Percentiles rank a stretch among this genome's conserved stretches.
Evolutionary conservation across 768 basidiomycete species (phyloP).

Genomic region (Neoboletus brunneissimus): DNA sequence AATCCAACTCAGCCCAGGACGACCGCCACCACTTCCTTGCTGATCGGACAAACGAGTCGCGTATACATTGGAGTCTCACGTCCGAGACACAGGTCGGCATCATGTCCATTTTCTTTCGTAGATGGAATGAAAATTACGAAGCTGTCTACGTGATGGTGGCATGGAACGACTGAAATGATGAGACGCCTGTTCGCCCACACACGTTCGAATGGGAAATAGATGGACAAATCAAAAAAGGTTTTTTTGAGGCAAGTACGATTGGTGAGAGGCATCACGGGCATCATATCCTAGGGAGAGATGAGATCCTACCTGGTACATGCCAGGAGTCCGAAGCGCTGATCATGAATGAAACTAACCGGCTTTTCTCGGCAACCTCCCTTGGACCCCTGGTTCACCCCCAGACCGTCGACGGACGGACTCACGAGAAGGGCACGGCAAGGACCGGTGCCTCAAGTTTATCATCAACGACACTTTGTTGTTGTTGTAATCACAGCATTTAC

Average conservation of each 20-base stretch:
- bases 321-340: constrained; percentile 19
- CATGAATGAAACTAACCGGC: constrained; percentile 14
- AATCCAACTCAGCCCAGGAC: constrained; percentile 5
- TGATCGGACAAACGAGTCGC: constrained; percentile 17
- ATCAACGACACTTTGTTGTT: not conserved
- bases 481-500: not conserved
- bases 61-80: constrained; percentile 1
- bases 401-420: not conserved
- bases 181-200: constrained; percentile 15
- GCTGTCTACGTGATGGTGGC: constrained; percentile 11
- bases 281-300: constrained; percentile 10
- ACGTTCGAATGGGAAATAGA: constrained; percentile 6
- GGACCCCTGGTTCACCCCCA: not conserved
- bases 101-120: not conserved
- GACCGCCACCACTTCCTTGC: constrained; percentile 19
- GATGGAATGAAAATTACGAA: constrained; percentile 16
- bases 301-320: not conserved
- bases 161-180: constrained; percentile 7
- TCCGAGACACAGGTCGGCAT: constrained; percentile 2
- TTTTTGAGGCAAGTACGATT: not conserved
- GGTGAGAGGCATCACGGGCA: constrained; percentile 7
- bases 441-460: not conserved
- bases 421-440: not conserved
- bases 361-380: not conserved
- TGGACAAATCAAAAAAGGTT: not conserved